These are phyloP conservation scores for Aspergillus versicolor DNA, from an alignment of 2,329 filamentous ascomycete genomes.

Conservation along the genomic window DNA sequence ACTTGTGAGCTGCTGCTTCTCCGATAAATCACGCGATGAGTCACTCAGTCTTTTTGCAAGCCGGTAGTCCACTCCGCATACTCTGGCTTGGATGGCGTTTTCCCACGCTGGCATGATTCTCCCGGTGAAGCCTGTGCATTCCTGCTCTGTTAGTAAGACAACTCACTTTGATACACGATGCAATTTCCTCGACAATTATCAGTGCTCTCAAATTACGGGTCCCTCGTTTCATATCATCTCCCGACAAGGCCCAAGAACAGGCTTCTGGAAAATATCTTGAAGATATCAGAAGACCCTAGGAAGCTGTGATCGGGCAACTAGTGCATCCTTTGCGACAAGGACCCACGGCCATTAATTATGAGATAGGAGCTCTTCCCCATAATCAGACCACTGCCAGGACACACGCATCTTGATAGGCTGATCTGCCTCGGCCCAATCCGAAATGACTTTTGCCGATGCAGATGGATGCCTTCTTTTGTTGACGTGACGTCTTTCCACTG, in stretches of 20 bases:
- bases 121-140: no score
- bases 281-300: not conserved
- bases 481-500: not conserved
- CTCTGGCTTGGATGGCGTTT: not conserved
- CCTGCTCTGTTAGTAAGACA: no score
- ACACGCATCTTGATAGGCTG: not conserved
- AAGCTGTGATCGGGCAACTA: not conserved
- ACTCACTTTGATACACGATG: no score
- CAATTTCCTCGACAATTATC: not conserved
- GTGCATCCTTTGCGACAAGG: not conserved
- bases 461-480: not conserved
- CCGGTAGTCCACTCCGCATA: not conserved
- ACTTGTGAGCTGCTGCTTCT: slow-evolving; percentile 7
- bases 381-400: slow-evolving; percentile 4
- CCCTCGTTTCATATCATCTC: not conserved
- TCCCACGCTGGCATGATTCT: no score
- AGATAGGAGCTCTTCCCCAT: not conserved
- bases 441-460: not conserved
- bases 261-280: not conserved
- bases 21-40: slow-evolving; percentile 5
- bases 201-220: not conserved
- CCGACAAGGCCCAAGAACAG: not conserved
- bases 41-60: no score
- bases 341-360: no score
- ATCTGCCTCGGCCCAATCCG: not conserved